phyloP scores from a whole-genome alignment of 164 flowering plant genomes.

The grape (Vitis vinifera) region ASM3070453v1 NC_081821.1:8576501-8577000 shows the following conservation, averaged over 20 bases:
- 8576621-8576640: too few relatives aligned
- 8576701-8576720: slow-evolving; percentile 54
- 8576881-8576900: slow-evolving; percentile 24
- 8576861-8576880: slow-evolving; percentile 42
- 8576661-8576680: slow-evolving; percentile 1
- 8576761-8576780: slow-evolving; percentile 12
- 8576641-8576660: too few relatives aligned
- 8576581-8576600: not conserved
- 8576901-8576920: slow-evolving; percentile 53
- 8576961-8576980: not conserved
- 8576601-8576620: not conserved
- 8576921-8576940: slow-evolving; percentile 14
- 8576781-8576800: slow-evolving; percentile 12
- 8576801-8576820: slow-evolving; percentile 10
- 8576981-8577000: not conserved
- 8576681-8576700: slow-evolving; percentile 14
- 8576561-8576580: not conserved
- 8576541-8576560: not conserved
- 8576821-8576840: slow-evolving; percentile 25
- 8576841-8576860: slow-evolving; percentile 24
- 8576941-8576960: not conserved
- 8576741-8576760: slow-evolving; percentile 8
- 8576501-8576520: too few relatives aligned
- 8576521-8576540: not conserved
- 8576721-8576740: slow-evolving; percentile 19